phyloP scores from a whole-genome alignment of 2,329 filamentous ascomycete species.

The Aspergillus vadensis region DNA sequence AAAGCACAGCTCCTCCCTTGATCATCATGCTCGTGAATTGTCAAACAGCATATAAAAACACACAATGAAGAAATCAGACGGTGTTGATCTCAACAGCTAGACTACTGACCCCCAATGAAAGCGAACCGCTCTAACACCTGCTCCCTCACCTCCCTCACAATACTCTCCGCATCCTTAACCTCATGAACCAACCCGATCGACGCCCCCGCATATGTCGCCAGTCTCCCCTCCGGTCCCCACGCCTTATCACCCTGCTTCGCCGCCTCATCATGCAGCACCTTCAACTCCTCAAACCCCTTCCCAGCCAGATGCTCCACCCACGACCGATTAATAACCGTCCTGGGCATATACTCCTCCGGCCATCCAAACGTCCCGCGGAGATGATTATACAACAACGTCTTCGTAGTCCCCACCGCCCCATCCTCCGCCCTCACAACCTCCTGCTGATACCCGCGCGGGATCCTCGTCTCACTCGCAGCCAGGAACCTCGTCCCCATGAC shows the following conservation, averaged over 20 bases:
- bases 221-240: conserved; percentile 52
- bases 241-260: conserved; percentile 45
- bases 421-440: conserved; percentile 55
- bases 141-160: conserved; percentile 35
- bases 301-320: conserved; percentile 49
- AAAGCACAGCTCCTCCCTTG: too few species aligned
- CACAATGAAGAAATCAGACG: too few species aligned
- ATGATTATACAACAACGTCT: conserved; percentile 57
- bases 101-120: too few species aligned
- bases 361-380: conserved; percentile 61
- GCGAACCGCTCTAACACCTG: not conserved
- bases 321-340: conserved; percentile 61
- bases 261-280: conserved; percentile 47
- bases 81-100: too few species aligned
- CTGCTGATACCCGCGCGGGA: conserved; percentile 55
- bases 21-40: too few species aligned
- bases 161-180: conserved; percentile 43
- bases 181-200: conserved; percentile 49
- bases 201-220: conserved; percentile 56
- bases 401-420: conserved; percentile 54
- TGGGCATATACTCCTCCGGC: conserved; percentile 61
- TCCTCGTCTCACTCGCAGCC: conserved; percentile 53
- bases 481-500: conserved; percentile 67
- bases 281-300: conserved; percentile 49
- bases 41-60: too few species aligned